Conservation (phyloP, 2,329 filamentous ascomycete species). For the Akanthomyces dipterigenus region DNA sequence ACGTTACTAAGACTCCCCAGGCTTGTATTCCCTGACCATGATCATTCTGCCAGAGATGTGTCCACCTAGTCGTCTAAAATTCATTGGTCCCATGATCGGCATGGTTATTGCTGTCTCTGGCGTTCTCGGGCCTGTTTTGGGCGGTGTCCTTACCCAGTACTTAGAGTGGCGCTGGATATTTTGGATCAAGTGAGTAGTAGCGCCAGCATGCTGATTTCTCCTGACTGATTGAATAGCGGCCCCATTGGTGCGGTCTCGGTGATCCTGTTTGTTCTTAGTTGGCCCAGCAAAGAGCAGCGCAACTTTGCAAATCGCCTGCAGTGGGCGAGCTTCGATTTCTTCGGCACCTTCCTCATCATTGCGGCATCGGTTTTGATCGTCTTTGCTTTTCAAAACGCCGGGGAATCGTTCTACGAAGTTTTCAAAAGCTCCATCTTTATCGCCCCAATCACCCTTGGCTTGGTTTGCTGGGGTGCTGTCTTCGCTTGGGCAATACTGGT, state of each 20-base stretch:
- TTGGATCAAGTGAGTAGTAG: slow-evolving; percentile 48
- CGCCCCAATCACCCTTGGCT: slow-evolving; percentile 23
- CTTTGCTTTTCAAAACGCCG: slow-evolving; percentile 50
- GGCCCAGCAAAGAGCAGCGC: slow-evolving; percentile 38
- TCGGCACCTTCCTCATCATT: slow-evolving; percentile 48
- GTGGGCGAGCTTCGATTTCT: slow-evolving; percentile 46
- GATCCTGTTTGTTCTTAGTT: slow-evolving; percentile 39
- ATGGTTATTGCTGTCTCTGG: slow-evolving; percentile 41
- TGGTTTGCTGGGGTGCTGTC: slow-evolving; percentile 23
- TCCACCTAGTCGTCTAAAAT: slow-evolving; percentile 31
- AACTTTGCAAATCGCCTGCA: slow-evolving; percentile 32
- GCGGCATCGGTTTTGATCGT: slow-evolving; percentile 48
- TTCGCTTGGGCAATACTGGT: slow-evolving; percentile 24
- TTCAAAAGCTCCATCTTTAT: slow-evolving; percentile 37
- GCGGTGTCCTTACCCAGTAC: slow-evolving; percentile 44
- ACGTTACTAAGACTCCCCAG: slow-evolving; percentile 18
- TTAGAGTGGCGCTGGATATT: slow-evolving; percentile 49
- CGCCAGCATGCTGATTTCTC: slow-evolving; percentile 12
- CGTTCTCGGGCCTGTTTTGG: slow-evolving; percentile 45
- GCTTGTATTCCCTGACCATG: slow-evolving; percentile 51
- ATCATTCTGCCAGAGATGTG: slow-evolving; percentile 46
- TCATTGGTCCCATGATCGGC: slow-evolving; percentile 42
- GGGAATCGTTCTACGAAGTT: slow-evolving; percentile 24
- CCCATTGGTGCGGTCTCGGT: slow-evolving; percentile 43
- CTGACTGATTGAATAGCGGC: slow-evolving; percentile 29